Conservation (phyloP, 2,329 filamentous ascomycete genomes). For the Colletotrichum lupini region DNA sequence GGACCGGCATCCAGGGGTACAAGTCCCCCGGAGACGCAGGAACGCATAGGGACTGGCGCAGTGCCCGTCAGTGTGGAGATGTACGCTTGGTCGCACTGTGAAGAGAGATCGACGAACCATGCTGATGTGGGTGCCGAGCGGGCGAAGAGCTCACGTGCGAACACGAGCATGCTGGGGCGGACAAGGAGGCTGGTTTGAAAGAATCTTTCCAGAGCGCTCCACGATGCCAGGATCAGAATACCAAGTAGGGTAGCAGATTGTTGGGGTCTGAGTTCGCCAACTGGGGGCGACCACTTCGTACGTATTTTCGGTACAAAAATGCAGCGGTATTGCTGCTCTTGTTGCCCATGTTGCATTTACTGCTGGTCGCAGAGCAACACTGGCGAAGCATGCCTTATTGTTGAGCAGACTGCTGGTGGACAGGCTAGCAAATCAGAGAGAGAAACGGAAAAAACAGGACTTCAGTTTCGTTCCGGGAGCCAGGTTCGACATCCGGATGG, state of each 20-base stretch:
- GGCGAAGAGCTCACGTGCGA: slow-evolving; percentile 16
- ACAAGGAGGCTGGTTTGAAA: background rate
- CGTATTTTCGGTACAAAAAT: background rate
- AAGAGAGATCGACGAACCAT: slow-evolving; percentile 7
- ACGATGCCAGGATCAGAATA: background rate
- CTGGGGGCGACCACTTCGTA: too few species aligned
- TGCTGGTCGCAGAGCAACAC: background rate
- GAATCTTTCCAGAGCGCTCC: background rate
- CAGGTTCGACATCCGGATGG: background rate
- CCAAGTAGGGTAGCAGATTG: background rate
- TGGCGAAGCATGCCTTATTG: background rate
- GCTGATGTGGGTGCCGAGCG: background rate
- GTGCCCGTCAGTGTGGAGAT: slow-evolving; percentile 13
- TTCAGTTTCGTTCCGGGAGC: background rate
- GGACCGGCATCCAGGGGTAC: background rate
- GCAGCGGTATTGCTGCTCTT: background rate
- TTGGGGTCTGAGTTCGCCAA: background rate
- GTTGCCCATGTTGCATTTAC: background rate
- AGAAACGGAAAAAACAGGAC: background rate
- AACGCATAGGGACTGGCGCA: slow-evolving; percentile 1
- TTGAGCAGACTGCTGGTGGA: background rate
- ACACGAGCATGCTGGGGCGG: slow-evolving; percentile 21
- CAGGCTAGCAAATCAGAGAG: background rate
- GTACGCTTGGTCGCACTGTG: slow-evolving; percentile 1
- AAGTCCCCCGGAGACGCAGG: slow-evolving; percentile 10